These are phyloP conservation scores for Pyrenophora tritici-repentis DNA, from an alignment of 2,329 filamentous ascomycete species.

Conservation along the genomic window DNA sequence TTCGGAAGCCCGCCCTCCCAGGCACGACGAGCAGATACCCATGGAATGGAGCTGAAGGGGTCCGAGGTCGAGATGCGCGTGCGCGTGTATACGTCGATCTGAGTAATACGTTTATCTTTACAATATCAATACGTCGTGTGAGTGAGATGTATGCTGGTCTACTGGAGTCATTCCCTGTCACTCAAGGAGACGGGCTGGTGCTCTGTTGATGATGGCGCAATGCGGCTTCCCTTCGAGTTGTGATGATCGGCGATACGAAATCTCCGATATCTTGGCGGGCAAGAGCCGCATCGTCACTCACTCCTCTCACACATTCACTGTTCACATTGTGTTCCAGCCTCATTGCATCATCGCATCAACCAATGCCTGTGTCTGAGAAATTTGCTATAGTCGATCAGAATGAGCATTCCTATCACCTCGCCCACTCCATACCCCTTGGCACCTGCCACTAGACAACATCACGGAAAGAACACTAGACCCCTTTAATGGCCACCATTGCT, in stretches of 20 bases:
- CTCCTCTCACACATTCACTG: background rate
- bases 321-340: slow-evolving; percentile 1
- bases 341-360: background rate
- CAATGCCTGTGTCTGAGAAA: background rate
- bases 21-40: slow-evolving; percentile 57
- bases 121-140: slow-evolving; percentile 4
- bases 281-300: slow-evolving; percentile 16
- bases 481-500: too few species aligned
- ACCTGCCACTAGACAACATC: background rate
- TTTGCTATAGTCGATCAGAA: background rate
- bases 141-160: slow-evolving; percentile 11
- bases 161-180: slow-evolving; percentile 18
- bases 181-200: slow-evolving; percentile 20
- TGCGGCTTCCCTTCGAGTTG: slow-evolving; percentile 5
- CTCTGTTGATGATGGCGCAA: background rate
- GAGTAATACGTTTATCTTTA: too few species aligned
- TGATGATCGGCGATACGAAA: slow-evolving; percentile 17
- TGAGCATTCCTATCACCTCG: background rate
- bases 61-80: background rate
- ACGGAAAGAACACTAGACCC: background rate
- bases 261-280: slow-evolving; percentile 21
- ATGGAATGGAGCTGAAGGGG: slow-evolving; percentile 43
- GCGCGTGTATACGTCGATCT: background rate
- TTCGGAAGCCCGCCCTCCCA: slow-evolving; percentile 52
- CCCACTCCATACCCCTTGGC: background rate